phyloP scores from a whole-genome alignment of 208 protist genomes.

The Trypanosomatidae sp. region DNA sequence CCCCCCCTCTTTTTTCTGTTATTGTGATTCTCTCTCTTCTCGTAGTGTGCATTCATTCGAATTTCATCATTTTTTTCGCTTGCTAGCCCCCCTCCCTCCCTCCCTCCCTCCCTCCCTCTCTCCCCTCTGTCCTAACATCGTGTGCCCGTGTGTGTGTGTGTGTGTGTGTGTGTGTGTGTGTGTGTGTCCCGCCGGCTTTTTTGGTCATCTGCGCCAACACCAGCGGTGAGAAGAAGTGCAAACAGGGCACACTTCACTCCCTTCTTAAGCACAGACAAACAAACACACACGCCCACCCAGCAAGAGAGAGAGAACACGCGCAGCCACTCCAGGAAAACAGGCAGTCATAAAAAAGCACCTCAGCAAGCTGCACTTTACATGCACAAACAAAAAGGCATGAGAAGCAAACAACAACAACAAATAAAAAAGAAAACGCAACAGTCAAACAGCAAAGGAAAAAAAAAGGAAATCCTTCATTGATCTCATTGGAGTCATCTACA shows the following conservation, averaged over 20 bases:
- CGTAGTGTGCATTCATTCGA: not conserved
- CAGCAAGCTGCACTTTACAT: not conserved
- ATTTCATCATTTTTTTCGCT: not conserved
- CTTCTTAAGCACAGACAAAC: not conserved
- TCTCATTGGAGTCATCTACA: not conserved
- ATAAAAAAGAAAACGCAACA: not conserved
- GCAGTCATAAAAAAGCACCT: too few species aligned
- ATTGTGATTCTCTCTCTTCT: not conserved
- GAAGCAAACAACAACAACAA: not conserved
- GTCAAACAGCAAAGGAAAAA: not conserved
- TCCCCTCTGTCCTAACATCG: not conserved
- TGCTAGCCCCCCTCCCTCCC: not conserved
- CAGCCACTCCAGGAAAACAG: too few species aligned
- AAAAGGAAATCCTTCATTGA: not conserved
- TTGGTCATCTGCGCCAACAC: not conserved
- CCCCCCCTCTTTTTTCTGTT: not conserved
- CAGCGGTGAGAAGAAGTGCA: not conserved
- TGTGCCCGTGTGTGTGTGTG: not conserved
- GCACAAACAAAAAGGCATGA: not conserved
- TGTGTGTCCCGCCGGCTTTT: not conserved
- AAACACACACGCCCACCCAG: not conserved
- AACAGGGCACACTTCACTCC: not conserved
- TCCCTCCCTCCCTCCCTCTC: not conserved
- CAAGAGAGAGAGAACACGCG: not conserved
- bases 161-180: constrained; percentile 2